Evolutionary conservation across 164 flowering plant genomes (phyloP).

Genomic region (Vitis rupestris): DNA sequence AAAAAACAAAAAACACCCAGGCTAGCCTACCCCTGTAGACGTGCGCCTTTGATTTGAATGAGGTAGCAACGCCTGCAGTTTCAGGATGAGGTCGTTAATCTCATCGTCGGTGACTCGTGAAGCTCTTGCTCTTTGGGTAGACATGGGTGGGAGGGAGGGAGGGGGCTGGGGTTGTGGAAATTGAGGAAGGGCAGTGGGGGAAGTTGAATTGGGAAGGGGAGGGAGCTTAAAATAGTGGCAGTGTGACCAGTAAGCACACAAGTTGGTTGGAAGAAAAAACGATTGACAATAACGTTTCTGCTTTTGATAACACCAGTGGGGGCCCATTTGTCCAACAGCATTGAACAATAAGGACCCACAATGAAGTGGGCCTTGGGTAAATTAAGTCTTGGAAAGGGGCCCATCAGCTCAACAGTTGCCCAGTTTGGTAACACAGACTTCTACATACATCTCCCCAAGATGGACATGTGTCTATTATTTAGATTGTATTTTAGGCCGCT

Average conservation of each 20-base stretch:
- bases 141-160: slow-evolving; percentile 1
- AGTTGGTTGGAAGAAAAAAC: slow-evolving; percentile 1
- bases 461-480: too few relatives aligned
- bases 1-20: background rate
- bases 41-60: slow-evolving; percentile 15
- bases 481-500: too few relatives aligned
- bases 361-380: too few relatives aligned
- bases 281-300: too few relatives aligned
- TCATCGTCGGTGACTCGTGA: slow-evolving; percentile 19
- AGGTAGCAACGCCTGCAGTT: slow-evolving; percentile 21
- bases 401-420: too few relatives aligned
- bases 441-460: too few relatives aligned
- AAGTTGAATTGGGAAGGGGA: slow-evolving; percentile 3
- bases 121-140: slow-evolving; percentile 10
- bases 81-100: slow-evolving; percentile 19
- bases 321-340: too few relatives aligned
- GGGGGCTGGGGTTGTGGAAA: background rate
- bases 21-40: slow-evolving; percentile 4
- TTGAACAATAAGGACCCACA: too few relatives aligned
- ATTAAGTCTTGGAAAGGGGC: too few relatives aligned
- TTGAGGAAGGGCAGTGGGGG: background rate
- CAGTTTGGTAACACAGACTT: too few relatives aligned
- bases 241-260: background rate
- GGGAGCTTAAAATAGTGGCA: slow-evolving; percentile 11
- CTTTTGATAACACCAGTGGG: too few relatives aligned